Conservation (phyloP, 352 stramenopile species). For the Achlya hypogyna region DNA sequence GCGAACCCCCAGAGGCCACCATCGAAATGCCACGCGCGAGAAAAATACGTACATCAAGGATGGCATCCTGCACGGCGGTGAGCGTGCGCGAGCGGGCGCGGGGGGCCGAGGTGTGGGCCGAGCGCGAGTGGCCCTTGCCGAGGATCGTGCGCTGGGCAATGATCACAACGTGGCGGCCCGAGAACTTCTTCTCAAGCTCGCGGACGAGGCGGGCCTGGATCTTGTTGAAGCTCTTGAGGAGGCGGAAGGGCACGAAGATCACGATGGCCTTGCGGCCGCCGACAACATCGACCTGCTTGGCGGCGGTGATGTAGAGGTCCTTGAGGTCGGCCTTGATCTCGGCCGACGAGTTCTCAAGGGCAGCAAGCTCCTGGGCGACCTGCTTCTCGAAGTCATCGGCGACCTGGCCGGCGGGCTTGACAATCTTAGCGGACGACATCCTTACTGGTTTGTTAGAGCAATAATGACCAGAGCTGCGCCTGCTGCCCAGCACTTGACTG, state of each 20-base stretch:
- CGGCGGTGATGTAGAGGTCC: conserved; percentile 97
- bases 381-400: conserved; percentile 84
- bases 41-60: conserved; percentile 90
- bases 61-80: conserved; percentile 97
- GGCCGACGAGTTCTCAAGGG: conserved; percentile 87
- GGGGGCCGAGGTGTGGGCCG: conserved; percentile 91
- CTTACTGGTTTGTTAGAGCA: conserved; percentile 17
- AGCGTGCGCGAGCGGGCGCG: conserved; percentile 96
- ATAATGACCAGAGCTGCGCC: not conserved
- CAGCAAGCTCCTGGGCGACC: conserved; percentile 79
- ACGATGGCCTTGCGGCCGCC: conserved; percentile 96
- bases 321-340: conserved; percentile 98
- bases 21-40: conserved; percentile 36
- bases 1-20: conserved; percentile 86
- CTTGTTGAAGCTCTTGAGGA: conserved; percentile 97
- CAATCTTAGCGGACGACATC: conserved; percentile 51
- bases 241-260: conserved; percentile 98
- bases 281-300: conserved; percentile 97
- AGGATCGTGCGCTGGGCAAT: conserved; percentile 99
- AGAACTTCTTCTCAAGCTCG: conserved; percentile 99
- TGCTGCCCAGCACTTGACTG: conserved; percentile 14
- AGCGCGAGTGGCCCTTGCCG: conserved; percentile 93
- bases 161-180: conserved; percentile 96
- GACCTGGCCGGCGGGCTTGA: conserved; percentile 78
- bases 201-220: conserved; percentile 96